Conservation (phyloP, 2,329 filamentous ascomycete species). For the Colletotrichum tamarilloi region DNA sequence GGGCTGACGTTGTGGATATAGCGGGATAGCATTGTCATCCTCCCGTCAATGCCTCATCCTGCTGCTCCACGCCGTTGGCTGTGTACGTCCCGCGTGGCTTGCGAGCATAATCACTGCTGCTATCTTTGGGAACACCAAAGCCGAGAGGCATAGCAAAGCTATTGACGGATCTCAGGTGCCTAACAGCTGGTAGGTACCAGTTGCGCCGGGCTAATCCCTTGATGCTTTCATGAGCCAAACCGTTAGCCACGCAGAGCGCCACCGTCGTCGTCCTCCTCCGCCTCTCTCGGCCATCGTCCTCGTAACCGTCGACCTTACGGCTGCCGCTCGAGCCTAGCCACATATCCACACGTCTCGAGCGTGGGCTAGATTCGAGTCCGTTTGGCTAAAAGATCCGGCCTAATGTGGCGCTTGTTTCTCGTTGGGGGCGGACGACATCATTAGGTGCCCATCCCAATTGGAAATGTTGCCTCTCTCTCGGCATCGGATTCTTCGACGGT, state of each 20-base stretch:
- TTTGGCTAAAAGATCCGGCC: neutral
- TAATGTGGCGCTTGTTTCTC: neutral
- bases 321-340: neutral
- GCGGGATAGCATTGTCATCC: neutral
- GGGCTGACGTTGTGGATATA: neutral
- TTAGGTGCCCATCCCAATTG: neutral
- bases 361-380: neutral
- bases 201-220: neutral
- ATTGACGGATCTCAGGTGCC: neutral
- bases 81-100: slow-evolving; percentile 10
- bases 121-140: slow-evolving; percentile 3
- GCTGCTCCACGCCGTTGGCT: neutral
- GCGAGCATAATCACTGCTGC: neutral
- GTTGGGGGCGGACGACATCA: neutral
- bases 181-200: neutral
- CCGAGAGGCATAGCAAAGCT: neutral
- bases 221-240: neutral
- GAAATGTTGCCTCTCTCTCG: neutral
- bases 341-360: neutral
- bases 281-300: neutral
- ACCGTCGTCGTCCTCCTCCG: neutral
- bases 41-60: neutral
- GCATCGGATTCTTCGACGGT: slow-evolving; percentile 5
- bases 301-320: no score
- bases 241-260: slow-evolving; percentile 13